These are phyloP conservation scores for Penicillium sp. DNA, from an alignment of 2,329 filamentous ascomycete genomes.

Conservation along the genomic window DNA sequence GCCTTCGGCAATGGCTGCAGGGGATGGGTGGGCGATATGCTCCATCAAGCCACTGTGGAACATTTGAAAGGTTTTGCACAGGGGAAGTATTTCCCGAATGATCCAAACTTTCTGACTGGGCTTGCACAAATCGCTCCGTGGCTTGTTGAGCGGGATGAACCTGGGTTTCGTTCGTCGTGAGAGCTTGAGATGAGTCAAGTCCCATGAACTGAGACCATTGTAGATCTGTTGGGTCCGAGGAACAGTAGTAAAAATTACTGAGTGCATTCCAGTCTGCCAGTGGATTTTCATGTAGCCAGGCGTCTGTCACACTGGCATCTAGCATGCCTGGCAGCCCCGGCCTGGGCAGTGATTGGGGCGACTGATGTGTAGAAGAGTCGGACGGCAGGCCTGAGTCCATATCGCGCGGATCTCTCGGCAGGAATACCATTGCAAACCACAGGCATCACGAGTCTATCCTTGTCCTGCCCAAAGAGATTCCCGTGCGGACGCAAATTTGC, in stretches of 20 bases:
- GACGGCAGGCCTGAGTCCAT: constrained; percentile 13
- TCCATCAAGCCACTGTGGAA: constrained; percentile 43
- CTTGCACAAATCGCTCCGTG: background rate
- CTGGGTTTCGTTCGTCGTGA: background rate
- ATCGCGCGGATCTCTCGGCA: background rate
- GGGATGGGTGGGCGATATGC: constrained; percentile 48
- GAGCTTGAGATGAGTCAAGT: constrained; percentile 1
- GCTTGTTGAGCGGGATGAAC: background rate
- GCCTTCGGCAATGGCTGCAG: constrained; percentile 51
- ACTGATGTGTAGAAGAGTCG: constrained; percentile 8
- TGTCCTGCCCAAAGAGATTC: too few relatives aligned
- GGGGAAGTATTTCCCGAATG: background rate
- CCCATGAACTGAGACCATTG: constrained; percentile 16
- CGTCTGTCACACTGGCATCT: constrained; percentile 2
- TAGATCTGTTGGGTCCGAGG: constrained; percentile 8
- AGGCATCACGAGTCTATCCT: too few relatives aligned
- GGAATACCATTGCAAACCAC: background rate
- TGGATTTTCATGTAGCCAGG: constrained; percentile 10
- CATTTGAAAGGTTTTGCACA: constrained; percentile 24
- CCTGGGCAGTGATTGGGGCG: constrained; percentile 13
- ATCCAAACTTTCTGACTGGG: background rate
- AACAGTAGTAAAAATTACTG: constrained; percentile 19
- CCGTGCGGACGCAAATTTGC: too few relatives aligned
- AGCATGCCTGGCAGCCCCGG: constrained; percentile 13
- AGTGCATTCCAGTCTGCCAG: constrained; percentile 5